Base-by-base conservation (phyloP, 2,329 filamentous ascomycete genomes). In the Raffaelea ambrosiae region DNA sequence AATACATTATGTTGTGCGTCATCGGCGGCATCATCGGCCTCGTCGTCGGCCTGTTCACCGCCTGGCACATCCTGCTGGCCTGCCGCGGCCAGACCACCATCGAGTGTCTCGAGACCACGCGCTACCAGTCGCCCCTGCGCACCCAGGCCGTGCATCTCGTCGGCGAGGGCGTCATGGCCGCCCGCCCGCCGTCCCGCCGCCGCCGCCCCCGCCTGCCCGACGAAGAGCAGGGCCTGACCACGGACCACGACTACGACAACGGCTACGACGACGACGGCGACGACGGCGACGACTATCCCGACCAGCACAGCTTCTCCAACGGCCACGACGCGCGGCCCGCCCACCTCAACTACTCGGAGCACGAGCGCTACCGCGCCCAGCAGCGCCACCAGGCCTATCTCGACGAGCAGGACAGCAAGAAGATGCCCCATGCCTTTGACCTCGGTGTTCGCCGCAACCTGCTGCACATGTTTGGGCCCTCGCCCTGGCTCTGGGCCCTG, bases 21-120 rank as follows among this genome's bases (percentile, higher is more conserved):
- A 73, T 97, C 38, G 81, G 86, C 35, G 91, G 90, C 14, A 94
- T 98, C 56, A 94, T 98, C 52, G 88, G 88, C 0, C 66, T 98
- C 9, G 91, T 96, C 1, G 73, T 98, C 19, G 83, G 83, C 13
- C 88, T 87, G 0, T 98, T 98, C 61, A 95, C 90, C 1, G 77
- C 70, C 2, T 98, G 93, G 90, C 93, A 98, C 70, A 75, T 97
- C 48, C 80, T 86, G 63, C 75, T 98, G 2, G 87, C 88, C 2
- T 69, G 77, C 47, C 77, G 78, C 22, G 88, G 88, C 3, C 83
- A 94, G 66, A 98, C 93, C 1, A 98, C 93, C 3, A 96, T 98
- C 50, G 93, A 98, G 64, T 95, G 86, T 58, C 71, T 98, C 51
- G 93, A 98, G 66, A 96, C 93, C 72, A 97, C 91, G 2, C 79